phyloP scores from a whole-genome alignment of 768 basidiomycete species.

The Mycena crocata region DNA sequence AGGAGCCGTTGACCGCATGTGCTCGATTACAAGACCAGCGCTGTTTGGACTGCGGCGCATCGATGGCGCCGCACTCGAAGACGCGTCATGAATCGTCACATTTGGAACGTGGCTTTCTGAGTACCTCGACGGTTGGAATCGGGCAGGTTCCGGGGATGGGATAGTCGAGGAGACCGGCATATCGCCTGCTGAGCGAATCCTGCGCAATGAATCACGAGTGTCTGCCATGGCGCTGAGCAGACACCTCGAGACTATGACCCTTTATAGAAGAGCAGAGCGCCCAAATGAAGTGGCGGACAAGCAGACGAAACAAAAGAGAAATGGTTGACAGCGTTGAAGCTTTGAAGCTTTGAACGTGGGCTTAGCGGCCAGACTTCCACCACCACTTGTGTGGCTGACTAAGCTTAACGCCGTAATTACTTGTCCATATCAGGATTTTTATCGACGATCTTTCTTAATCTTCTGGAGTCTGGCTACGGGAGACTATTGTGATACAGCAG shows the following conservation, averaged over 20 bases:
- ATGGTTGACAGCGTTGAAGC: not conserved
- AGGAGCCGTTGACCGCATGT: slow-evolving; percentile 25
- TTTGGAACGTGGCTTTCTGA: slow-evolving; percentile 34
- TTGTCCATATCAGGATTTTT: not conserved
- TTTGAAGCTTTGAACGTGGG: too few relatives aligned
- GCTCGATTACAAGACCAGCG: slow-evolving; percentile 19
- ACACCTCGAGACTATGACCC: not conserved
- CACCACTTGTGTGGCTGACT: too few relatives aligned
- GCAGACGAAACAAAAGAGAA: not conserved
- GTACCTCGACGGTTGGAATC: slow-evolving; percentile 28
- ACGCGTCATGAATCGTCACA: slow-evolving; percentile 18
- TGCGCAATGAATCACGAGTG: slow-evolving; percentile 42
- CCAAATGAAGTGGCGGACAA: slow-evolving; percentile 14
- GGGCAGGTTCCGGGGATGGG: slow-evolving; percentile 41
- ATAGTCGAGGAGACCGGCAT: slow-evolving; percentile 36
- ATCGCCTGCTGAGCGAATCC: slow-evolving; percentile 55
- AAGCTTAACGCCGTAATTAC: not conserved
- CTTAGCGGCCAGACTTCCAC: too few relatives aligned
- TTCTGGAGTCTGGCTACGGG: too few relatives aligned
- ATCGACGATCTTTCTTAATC: too few relatives aligned
- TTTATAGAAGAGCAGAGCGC: slow-evolving; percentile 8
- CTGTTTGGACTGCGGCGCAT: slow-evolving; percentile 2
- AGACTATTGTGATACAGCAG: slow-evolving; percentile 19
- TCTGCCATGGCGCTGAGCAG: slow-evolving; percentile 18
- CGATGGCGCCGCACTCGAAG: not conserved